A percentile compares a stretch with the other conserved stretches of the same genome.
These are phyloP conservation scores for Entomortierella chlamydospora DNA, from an alignment of 192 early-diverging fungal species.

Conservation along the genomic window DNA sequence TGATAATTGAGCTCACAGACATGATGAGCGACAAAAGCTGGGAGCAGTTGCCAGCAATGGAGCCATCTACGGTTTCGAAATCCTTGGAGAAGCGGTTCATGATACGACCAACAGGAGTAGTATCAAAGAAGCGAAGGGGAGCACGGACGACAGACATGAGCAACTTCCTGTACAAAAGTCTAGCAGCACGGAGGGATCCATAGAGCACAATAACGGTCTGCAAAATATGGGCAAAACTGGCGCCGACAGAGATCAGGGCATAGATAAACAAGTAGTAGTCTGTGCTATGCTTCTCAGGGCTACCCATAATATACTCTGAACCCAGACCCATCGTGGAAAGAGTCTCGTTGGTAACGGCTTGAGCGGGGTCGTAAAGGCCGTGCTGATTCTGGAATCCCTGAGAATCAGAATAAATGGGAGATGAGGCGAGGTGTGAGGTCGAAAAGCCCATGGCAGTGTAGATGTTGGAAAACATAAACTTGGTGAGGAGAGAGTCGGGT, in stretches of 20 bases:
- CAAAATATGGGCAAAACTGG: conserved; percentile 55
- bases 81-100: conserved; percentile 89
- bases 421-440: conserved; percentile 25
- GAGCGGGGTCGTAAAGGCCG: conserved; percentile 20
- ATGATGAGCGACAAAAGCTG: conserved; percentile 56
- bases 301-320: conserved; percentile 5
- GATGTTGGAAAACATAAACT: conserved; percentile 48
- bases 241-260: conserved; percentile 57
- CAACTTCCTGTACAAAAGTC: conserved; percentile 64
- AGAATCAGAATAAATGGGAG: conserved; percentile 35
- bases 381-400: conserved; percentile 25
- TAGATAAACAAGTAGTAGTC: conserved; percentile 67
- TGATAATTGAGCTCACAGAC: conserved; percentile 61
- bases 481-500: conserved; percentile 19
- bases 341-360: conserved; percentile 16
- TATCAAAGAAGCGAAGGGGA: conserved; percentile 82
- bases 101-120: conserved; percentile 82
- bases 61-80: conserved; percentile 83
- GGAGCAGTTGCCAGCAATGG: conserved; percentile 48
- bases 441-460: conserved; percentile 29
- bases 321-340: conserved; percentile 24
- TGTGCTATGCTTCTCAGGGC: conserved; percentile 42
- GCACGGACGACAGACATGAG: conserved; percentile 70
- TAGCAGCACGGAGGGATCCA: conserved; percentile 67
- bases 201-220: conserved; percentile 59